A percentile compares a stretch with the other conserved stretches of the same genome.
These are phyloP conservation scores for Senecio squalidus DNA, from an alignment of 140 eudicot genomes.

Conservation along the genomic window DNA sequence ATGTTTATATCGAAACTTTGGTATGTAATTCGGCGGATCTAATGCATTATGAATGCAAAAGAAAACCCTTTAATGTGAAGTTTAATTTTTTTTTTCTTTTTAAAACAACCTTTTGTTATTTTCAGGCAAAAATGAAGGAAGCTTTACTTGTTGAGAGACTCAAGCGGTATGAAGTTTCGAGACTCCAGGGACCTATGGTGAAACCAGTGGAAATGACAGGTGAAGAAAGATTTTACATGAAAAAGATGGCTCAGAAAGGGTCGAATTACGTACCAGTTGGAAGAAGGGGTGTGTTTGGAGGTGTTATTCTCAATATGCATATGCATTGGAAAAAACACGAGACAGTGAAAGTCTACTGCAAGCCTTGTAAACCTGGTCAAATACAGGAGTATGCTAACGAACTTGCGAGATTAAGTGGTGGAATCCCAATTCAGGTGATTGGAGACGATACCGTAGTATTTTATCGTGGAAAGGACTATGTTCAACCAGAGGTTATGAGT, in stretches of 20 bases:
- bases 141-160: conserved; percentile 67
- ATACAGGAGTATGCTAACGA: conserved; percentile 72
- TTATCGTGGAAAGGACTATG: conserved; percentile 84
- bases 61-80: too few species aligned
- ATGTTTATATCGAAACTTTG: too few species aligned
- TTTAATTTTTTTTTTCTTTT: background rate
- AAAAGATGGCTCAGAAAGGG: conserved; percentile 92
- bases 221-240: conserved; percentile 86
- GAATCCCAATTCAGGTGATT: conserved; percentile 69
- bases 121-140: conserved; percentile 84
- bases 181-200: conserved; percentile 76
- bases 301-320: conserved; percentile 94
- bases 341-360: conserved; percentile 82
- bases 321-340: conserved; percentile 98
- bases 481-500: conserved; percentile 86
- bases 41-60: too few species aligned
- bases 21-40: too few species aligned
- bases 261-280: conserved; percentile 89
- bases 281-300: conserved; percentile 90
- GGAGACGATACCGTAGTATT: conserved; percentile 73
- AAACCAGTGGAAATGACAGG: conserved; percentile 73
- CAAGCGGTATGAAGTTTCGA: conserved; percentile 75
- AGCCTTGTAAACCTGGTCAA: conserved; percentile 97
- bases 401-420: conserved; percentile 88
- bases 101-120: conserved; percentile 1